Conservation (phyloP, 1,284 basidiomycete genomes). For the Leccinum griseonigrum region DNA sequence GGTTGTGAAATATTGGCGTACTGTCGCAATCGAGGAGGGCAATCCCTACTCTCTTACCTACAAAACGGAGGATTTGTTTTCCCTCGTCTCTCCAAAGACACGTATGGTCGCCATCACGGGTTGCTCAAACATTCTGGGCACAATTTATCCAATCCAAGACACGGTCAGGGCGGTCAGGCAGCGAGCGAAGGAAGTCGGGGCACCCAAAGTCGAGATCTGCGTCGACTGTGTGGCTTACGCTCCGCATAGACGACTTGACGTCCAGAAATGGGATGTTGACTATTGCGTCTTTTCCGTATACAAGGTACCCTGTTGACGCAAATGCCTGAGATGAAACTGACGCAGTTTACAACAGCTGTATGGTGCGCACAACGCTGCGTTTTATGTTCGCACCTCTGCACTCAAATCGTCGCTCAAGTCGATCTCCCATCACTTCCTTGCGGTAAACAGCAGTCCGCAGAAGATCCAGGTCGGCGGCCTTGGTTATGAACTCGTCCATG, state of each 20-base stretch:
- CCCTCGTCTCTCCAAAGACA: conserved; percentile 62
- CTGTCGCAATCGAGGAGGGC: conserved; percentile 45
- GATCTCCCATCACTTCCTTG: conserved; percentile 71
- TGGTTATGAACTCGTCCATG: conserved; percentile 70
- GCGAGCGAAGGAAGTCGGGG: conserved; percentile 51
- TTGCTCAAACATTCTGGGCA: conserved; percentile 76
- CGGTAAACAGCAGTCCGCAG: conserved; percentile 45
- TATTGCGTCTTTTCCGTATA: conserved; percentile 73
- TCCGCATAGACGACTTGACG: conserved; percentile 69
- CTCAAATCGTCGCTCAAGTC: conserved; percentile 50
- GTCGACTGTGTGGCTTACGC: conserved; percentile 81
- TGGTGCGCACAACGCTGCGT: conserved; percentile 66
- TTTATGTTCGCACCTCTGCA: conserved; percentile 54
- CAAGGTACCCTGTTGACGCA: conserved; percentile 50
- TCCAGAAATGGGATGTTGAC: conserved; percentile 74
- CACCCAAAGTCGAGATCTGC: conserved; percentile 59
- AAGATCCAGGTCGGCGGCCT: conserved; percentile 73
- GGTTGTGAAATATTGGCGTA: conserved; percentile 58
- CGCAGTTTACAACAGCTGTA: conserved; percentile 53
- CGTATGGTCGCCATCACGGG: conserved; percentile 73
- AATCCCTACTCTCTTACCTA: conserved; percentile 68
- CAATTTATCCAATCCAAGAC: conserved; percentile 59
- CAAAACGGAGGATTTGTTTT: conserved; percentile 55
- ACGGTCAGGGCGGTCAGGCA: conserved; percentile 51
- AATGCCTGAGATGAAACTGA: not conserved